Conservation (phyloP, 345 rosid species). For the Euphorbia peplus region DNA sequence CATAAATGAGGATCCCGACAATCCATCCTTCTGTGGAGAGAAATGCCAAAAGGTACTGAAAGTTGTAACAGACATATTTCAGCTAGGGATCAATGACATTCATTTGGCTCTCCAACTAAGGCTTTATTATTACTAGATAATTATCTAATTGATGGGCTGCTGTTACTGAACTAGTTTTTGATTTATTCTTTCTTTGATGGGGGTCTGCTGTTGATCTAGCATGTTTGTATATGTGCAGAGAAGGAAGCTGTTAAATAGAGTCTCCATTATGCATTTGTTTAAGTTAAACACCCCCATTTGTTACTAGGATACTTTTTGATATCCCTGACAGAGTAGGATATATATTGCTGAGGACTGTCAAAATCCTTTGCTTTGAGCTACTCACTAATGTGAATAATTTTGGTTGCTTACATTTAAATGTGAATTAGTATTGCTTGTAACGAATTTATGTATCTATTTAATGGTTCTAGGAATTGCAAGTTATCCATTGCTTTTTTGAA, state of each 20-base stretch:
- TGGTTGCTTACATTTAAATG: neutral
- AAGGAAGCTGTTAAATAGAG: neutral
- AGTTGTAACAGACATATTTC: neutral
- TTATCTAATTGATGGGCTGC: neutral
- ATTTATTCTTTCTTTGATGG: neutral
- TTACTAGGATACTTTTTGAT: neutral
- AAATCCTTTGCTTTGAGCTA: neutral
- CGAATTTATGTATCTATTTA: neutral
- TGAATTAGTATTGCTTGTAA: neutral
- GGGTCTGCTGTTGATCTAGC: neutral
- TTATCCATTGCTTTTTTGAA: neutral
- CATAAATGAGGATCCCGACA: constrained; percentile 25
- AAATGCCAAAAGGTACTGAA: constrained; percentile 72
- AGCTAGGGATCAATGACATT: neutral
- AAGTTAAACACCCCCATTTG: neutral
- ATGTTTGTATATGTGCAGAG: neutral
- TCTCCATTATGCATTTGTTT: neutral
- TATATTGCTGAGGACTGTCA: neutral
- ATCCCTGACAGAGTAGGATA: neutral
- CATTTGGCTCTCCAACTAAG: neutral
- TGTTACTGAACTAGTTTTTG: neutral
- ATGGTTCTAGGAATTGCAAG: constrained; percentile 1
- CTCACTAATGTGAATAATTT: neutral
- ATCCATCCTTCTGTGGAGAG: constrained; percentile 66
- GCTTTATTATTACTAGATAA: neutral